Conservation (phyloP, 345 rosid species). For the Aquilaria yunnanensis region DNA sequence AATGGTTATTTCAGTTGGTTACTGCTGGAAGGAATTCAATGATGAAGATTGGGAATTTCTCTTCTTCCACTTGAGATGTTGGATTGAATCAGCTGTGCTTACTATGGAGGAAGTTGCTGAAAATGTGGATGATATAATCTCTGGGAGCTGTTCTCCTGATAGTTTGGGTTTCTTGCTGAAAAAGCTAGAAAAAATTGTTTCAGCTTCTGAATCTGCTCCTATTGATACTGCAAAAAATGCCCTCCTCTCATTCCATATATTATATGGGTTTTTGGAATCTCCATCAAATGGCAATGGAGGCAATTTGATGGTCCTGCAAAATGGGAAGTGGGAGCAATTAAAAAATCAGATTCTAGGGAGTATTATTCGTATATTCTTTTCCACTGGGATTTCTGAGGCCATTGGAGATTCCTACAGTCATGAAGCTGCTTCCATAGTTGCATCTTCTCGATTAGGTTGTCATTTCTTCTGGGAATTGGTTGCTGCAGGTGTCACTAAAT, state of each 20-base stretch:
- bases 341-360: constrained; percentile 71
- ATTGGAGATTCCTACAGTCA: constrained; percentile 49
- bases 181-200: constrained; percentile 52
- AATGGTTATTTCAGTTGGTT: constrained; percentile 59
- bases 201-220: constrained; percentile 40
- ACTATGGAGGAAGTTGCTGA: constrained; percentile 86
- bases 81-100: constrained; percentile 87
- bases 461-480: constrained; percentile 75
- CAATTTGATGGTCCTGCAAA: constrained; percentile 21
- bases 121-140: constrained; percentile 52
- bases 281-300: constrained; percentile 30
- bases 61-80: constrained; percentile 51
- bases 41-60: constrained; percentile 89
- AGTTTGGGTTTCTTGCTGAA: constrained; percentile 28
- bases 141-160: constrained; percentile 34
- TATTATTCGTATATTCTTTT: constrained; percentile 80
- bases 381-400: constrained; percentile 86
- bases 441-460: constrained; percentile 51
- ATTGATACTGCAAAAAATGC: constrained; percentile 58
- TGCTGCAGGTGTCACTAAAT: constrained; percentile 51
- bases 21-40: constrained; percentile 74
- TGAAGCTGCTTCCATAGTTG: constrained; percentile 64
- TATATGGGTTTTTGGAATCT: constrained; percentile 30
- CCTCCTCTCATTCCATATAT: constrained; percentile 54
- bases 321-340: constrained; percentile 48